Conservation (phyloP, 768 basidiomycete genomes). For the Leccinellum luteum region DNA sequence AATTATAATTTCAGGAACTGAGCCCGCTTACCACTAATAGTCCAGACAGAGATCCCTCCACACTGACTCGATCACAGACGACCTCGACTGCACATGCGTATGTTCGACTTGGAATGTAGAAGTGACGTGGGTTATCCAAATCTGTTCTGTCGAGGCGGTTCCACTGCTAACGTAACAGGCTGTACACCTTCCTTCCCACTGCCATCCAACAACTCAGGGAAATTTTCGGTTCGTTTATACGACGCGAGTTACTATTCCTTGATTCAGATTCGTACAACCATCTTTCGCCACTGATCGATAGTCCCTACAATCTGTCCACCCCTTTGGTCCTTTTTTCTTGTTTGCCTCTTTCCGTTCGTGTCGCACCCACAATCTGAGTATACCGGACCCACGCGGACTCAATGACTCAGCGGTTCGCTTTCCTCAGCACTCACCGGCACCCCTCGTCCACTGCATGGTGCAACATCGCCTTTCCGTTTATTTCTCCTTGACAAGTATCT, state of each 20-base stretch:
- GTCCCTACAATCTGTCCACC: slow-evolving; percentile 6
- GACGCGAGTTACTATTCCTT: slow-evolving; percentile 15
- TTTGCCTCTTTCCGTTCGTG: slow-evolving; percentile 11
- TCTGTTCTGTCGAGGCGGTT: slow-evolving; percentile 20
- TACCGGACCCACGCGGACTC: slow-evolving; percentile 25
- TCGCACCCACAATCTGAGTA: slow-evolving; percentile 21
- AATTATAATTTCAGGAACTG: slow-evolving; percentile 8
- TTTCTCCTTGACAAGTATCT: slow-evolving; percentile 16
- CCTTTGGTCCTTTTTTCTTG: slow-evolving; percentile 9
- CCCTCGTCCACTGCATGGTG: slow-evolving; percentile 4
- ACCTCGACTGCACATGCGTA: background rate
- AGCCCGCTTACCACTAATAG: background rate
- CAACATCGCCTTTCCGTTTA: slow-evolving; percentile 7
- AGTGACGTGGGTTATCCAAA: slow-evolving; percentile 7
- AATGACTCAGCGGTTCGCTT: slow-evolving; percentile 26
- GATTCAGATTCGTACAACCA: slow-evolving; percentile 14
- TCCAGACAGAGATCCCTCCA: background rate
- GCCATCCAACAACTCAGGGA: slow-evolving; percentile 15
- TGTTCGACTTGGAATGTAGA: background rate
- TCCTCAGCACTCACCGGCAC: slow-evolving; percentile 7
- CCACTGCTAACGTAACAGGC: slow-evolving; percentile 32
- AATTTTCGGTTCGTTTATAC: slow-evolving; percentile 16
- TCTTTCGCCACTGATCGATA: slow-evolving; percentile 16
- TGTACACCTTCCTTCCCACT: slow-evolving; percentile 19
- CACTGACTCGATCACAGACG: background rate